Evolutionary conservation across 2,329 filamentous ascomycete genomes (phyloP), one percentile per base, ranked within the genome.

Genomic region (Truncatella angustata): DNA sequence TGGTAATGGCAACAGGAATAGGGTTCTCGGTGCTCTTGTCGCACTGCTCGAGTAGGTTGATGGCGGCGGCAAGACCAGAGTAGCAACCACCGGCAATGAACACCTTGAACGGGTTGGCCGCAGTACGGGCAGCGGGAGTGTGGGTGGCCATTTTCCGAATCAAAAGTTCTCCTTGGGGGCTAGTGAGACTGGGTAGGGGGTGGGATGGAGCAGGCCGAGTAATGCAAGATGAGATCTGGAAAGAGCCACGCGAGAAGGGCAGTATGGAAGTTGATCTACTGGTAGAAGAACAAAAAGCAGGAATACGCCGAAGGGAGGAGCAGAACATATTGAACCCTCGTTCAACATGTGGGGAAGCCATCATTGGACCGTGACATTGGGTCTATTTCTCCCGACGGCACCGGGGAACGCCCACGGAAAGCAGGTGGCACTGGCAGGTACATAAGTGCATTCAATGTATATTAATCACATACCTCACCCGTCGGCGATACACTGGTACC

Each of bases 21-120:
- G 73, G 74, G 40, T 74, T 72, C 18, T 73, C 64, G 26, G 57
- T 70, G 58, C 60, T 76, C 59, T 63, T 78, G 70, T 80, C 74
- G 54, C 80, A 81, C 32, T 88, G 74, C 63, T 90, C 86, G 18
- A 87, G 70, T 5, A 92, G 75, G 63, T 88, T 87, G 59, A 88
- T 70, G 5, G 83, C 80, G 1, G 82, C 78, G 11, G 85, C 80
- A 4, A 91, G 76, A 30, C 88, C 88, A n/a, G 78, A 81, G 61
- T 91, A 91, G 35, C 85, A 86, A 57, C 85, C 87, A 34, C 88
- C 88, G 28, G 86, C 78, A 51, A 91, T 74, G 34, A 91, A 75
- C 10, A 91, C 75, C 58, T 73, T 79, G 66, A 80, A 73, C 34
- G 74, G 74, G 49, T 58, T 59, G 28, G 57, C 50, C 20, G 50